These are phyloP conservation scores for Escovopsis sp. DNA, from an alignment of 2,329 filamentous ascomycete genomes.

Conservation along the genomic window DNA sequence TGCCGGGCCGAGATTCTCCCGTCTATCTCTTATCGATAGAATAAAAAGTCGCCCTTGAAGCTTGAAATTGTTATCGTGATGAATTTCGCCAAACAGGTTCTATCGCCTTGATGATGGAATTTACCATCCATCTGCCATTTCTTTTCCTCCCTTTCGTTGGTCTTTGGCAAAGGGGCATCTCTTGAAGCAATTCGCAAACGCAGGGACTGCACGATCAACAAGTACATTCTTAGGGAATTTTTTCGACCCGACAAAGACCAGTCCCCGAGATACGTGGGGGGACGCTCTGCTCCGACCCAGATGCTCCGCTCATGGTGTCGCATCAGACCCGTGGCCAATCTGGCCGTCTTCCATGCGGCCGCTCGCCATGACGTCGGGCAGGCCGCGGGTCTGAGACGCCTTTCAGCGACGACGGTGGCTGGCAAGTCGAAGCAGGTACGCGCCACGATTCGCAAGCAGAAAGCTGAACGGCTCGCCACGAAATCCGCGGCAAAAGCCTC, in stretches of 20 bases:
- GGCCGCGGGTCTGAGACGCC: background rate
- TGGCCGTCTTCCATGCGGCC: background rate
- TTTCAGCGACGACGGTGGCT: background rate
- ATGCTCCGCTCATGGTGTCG: slow-evolving; percentile 16
- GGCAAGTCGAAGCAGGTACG: background rate
- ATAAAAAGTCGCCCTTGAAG: background rate
- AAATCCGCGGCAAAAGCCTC: background rate
- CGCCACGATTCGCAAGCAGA: background rate
- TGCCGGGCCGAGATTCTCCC: no score
- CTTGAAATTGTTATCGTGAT: background rate
- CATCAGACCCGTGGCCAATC: slow-evolving; percentile 1
- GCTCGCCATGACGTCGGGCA: background rate
- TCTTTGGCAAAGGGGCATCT: no score
- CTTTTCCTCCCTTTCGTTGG: no score
- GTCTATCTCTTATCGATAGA: background rate
- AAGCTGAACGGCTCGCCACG: background rate
- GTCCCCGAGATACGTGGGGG: background rate
- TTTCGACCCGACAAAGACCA: background rate
- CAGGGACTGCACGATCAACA: background rate
- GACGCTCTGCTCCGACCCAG: slow-evolving; percentile 4
- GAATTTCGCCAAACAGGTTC: background rate
- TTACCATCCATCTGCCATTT: background rate
- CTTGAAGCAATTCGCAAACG: no score
- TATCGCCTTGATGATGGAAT: background rate
- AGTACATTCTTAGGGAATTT: no score